These are phyloP conservation scores for Eimeria praecox DNA, from an alignment of 169 alveolate species.

Conservation along the genomic window DNA sequence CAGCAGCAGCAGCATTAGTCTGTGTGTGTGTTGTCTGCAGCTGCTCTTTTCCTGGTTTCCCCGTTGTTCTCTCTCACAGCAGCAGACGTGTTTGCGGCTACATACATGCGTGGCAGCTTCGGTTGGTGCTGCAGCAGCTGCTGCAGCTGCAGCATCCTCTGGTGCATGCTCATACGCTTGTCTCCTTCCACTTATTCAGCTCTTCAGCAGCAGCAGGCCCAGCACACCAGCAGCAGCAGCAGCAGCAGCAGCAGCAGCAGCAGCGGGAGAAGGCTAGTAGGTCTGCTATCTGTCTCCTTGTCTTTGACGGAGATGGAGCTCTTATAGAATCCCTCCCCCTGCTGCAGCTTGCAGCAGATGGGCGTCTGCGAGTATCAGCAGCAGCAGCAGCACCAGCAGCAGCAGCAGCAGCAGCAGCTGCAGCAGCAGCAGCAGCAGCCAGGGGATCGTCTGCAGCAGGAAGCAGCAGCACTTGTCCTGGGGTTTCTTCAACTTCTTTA, in stretches of 20 bases:
- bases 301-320: constrained; percentile 9
- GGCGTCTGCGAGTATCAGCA: constrained; percentile 15
- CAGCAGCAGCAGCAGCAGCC: neutral
- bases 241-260: constrained; percentile 38
- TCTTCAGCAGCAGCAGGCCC: constrained; percentile 4
- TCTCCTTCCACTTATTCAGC: constrained; percentile 54
- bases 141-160: constrained; percentile 68
- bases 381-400: neutral
- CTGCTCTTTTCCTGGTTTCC: constrained; percentile 48
- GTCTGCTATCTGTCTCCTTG: constrained; percentile 33
- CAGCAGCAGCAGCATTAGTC: neutral
- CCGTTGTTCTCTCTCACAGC: constrained; percentile 47
- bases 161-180: constrained; percentile 75
- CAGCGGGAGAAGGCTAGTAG: constrained; percentile 26
- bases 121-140: constrained; percentile 63
- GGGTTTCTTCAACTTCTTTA: neutral
- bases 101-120: constrained; percentile 55
- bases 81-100: constrained; percentile 62
- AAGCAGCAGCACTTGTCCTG: neutral
- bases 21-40: constrained; percentile 33
- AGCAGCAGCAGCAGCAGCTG: neutral
- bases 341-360: constrained; percentile 40
- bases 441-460: neutral
- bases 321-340: constrained; percentile 37
- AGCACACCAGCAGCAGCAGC: neutral